Evolutionary conservation across 305 asterid species (phyloP).

Genomic region (Coffea humblotiana): DNA sequence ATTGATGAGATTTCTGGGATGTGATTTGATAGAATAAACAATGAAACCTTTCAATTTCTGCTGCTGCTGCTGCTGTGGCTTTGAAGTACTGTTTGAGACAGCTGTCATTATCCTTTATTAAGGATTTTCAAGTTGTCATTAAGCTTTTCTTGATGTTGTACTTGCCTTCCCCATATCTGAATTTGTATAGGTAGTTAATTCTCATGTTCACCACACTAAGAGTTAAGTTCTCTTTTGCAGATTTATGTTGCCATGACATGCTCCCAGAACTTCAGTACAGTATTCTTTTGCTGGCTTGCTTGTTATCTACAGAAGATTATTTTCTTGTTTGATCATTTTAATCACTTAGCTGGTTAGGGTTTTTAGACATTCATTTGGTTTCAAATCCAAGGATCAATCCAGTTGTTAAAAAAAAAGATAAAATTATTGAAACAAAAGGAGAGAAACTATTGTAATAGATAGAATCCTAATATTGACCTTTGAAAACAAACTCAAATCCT

Average conservation of each 20-base stretch:
- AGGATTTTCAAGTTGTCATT: neutral
- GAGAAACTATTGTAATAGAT: neutral
- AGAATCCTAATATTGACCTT: neutral
- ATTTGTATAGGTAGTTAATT: neutral
- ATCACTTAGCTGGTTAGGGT: neutral
- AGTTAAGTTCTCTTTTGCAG: neutral
- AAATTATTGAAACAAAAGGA: too few species aligned
- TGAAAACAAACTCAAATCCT: neutral
- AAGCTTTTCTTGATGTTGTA: neutral
- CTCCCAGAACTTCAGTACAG: neutral
- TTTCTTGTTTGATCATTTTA: neutral
- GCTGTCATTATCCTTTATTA: neutral
- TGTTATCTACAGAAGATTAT: neutral
- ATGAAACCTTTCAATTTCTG: slow-evolving; percentile 13
- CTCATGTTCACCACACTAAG: neutral
- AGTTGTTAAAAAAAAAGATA: neutral
- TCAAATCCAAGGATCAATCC: neutral
- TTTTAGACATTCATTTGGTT: neutral
- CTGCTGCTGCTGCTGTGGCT: slow-evolving; percentile 19
- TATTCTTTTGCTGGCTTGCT: neutral
- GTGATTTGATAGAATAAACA: slow-evolving; percentile 23
- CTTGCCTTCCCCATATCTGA: neutral
- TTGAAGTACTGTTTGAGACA: slow-evolving; percentile 15
- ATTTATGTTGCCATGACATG: neutral
- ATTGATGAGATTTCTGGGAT: slow-evolving; percentile 5